Percentiles rank a stretch among this genome's conserved stretches.
Conservation (phyloP, 2,329 filamentous ascomycete species). For the Aspergillus phoenicis region DNA sequence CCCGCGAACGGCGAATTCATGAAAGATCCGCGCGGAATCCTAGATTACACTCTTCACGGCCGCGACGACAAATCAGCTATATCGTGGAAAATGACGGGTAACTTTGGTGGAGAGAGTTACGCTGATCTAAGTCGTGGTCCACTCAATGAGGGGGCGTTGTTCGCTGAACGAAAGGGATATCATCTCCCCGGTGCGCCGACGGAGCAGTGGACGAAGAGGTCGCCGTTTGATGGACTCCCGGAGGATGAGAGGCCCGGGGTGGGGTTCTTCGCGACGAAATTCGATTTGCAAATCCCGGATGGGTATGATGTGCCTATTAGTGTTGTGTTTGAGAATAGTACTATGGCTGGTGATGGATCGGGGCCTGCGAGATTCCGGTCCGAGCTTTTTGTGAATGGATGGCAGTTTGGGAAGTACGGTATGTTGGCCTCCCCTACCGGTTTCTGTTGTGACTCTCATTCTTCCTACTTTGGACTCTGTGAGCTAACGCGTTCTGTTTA, state of each 20-base stretch:
- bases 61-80: constrained; percentile 28
- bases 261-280: constrained; percentile 52
- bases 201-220: constrained; percentile 25
- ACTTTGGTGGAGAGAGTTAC: constrained; percentile 57
- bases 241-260: constrained; percentile 43
- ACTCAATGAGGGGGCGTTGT: constrained; percentile 58
- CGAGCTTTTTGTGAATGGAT: constrained; percentile 56
- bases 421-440: not conserved
- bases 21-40: constrained; percentile 57
- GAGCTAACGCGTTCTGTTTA: too few relatives aligned
- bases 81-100: constrained; percentile 58
- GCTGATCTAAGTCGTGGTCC: constrained; percentile 53
- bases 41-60: constrained; percentile 46
- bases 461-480: too few relatives aligned
- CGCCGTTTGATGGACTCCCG: constrained; percentile 37
- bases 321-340: constrained; percentile 46
- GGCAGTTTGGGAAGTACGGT: constrained; percentile 56
- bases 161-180: constrained; percentile 55
- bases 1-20: constrained; percentile 19
- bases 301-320: constrained; percentile 57
- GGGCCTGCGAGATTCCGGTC: constrained; percentile 34
- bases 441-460: not conserved
- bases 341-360: not conserved
- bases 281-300: constrained; percentile 50
- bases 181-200: constrained; percentile 51